Evolutionary conservation across 257 asterid genomes (phyloP), one percentile per base, ranked within the genome.

Genomic region (Voacanga thouarsii): DNA sequence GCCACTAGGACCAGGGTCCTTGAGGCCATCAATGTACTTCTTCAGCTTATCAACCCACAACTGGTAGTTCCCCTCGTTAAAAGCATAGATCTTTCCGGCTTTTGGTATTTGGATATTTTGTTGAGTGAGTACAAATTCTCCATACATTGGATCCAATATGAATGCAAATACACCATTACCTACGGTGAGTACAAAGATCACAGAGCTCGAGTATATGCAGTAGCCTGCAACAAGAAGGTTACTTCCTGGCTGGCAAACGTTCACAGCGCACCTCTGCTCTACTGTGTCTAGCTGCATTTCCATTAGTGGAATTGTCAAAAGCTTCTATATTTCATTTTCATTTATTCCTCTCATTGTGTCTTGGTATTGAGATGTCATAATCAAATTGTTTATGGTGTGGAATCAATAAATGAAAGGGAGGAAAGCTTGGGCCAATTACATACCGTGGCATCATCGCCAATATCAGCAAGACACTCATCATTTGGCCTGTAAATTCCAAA

Each of bases 401-500:
- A 47, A 47, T 53, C 59, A 53, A n/a, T 53, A 53, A 53, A 53
- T 16, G n/a, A 57, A 63, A 63, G 28, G 51, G 23, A 39, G 15
- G 30, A 12, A 37, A 23, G 18, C 24, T 37, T 12, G 6, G 37
- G 72, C 18, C 15, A n/a, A n/a, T n/a, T n/a, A n/a, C n/a, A n/a
- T n/a, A n/a, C n/a, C n/a, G n/a, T n/a, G n/a, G n/a, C n/a, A 37
- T 89, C 96, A 56, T 78, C 76, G 1, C 50, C 95, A 68, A 72
- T 43, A 21, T 94, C 96, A 12, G 96, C 89, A 1, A 92, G 88
- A 84, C 99, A 92, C 80, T 94, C 96, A 65, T 92, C 95, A 63
- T 93, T 90, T 0, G 97, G 98, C 79, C 90, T 89, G 86, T 92
- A 95, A 33, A 95, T 95, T 23, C 99, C 98, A 44, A 95, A 95